Evolutionary conservation across 768 basidiomycete species (phyloP), one percentile per base, ranked within the genome.

Genomic region (Neoboletus brunneissimus): DNA sequence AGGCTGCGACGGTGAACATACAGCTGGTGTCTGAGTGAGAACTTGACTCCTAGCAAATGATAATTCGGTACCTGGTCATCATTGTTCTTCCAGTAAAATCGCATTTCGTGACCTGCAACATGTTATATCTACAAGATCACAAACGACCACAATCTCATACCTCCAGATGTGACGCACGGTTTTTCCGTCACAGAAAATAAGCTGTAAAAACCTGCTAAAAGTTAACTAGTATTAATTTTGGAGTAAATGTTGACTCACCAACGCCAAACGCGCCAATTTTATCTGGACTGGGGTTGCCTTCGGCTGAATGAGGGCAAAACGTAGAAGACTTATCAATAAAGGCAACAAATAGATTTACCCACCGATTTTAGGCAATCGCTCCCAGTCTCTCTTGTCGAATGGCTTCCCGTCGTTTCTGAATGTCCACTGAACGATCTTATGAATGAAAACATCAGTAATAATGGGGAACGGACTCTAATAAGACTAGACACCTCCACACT

Each of bases 191-290:
- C 25, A 5, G 25, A 25, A 25, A 25, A 25, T 5, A 25, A 25
- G 25, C 25, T 25, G 25, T 25, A 25, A 25, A 25, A 25, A 5
- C 25, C 25, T 25, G 25, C 5, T 5, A 25, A 25, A 3, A 25
- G 2, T 25, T 25, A 25, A 3, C 25, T 5, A 25, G 25, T 25
- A 25, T 25, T n/a, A 12, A 31, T 31, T 32, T 45, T 16, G 11
- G 32, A n/a, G 16, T 23, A 7, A 27, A 35, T 12, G 10, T 15
- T 1, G 23, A n/a, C 81, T 54, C 57, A 82, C 87, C 88, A n/a
- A 91, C 89, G 54, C 90, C 91, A 61, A 93, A 93, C n/a, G 94
- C 93, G 16, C 96, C 96, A 45, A 98, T 94, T 76, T 93, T 94
- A 72, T 89, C 86, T 70, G 95, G 91, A 62, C 95, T 89, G 0